These are phyloP conservation scores for Aspergillus sergii DNA, from an alignment of 2,329 filamentous ascomycete genomes.

Conservation along the genomic window DNA sequence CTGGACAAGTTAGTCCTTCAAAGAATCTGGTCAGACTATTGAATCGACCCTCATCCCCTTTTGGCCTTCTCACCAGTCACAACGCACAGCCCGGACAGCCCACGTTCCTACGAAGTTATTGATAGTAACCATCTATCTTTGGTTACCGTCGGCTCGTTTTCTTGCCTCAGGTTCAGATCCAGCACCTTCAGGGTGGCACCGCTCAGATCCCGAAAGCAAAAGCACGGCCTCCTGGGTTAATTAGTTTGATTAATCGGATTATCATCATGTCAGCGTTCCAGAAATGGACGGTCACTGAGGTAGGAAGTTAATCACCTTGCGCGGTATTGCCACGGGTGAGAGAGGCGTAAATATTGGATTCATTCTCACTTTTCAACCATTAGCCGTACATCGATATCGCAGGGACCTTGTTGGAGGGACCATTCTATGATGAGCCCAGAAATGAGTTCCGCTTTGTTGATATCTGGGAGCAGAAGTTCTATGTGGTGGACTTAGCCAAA, in stretches of 20 bases:
- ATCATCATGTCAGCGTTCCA: conserved; percentile 39
- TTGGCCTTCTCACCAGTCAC: not conserved
- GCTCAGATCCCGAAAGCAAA: conserved; percentile 6
- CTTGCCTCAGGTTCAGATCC: not conserved
- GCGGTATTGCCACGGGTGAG: not conserved
- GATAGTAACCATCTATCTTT: not conserved
- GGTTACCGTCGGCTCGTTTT: not conserved
- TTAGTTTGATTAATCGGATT: not conserved
- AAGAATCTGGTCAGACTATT: conserved; percentile 2
- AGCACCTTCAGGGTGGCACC: conserved; percentile 2
- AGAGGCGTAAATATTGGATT: not conserved
- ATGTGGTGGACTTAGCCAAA: conserved; percentile 67
- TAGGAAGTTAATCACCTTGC: conserved; percentile 20
- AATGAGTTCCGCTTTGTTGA: conserved; percentile 58
- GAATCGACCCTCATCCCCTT: not conserved
- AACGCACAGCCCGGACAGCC: not conserved
- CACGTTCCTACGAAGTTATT: conserved; percentile 1
- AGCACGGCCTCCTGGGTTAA: not conserved
- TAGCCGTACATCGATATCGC: conserved; percentile 44
- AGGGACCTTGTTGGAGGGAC: conserved; percentile 45
- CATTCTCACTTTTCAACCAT: conserved; percentile 15
- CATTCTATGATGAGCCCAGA: conserved; percentile 40
- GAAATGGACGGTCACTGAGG: conserved; percentile 52
- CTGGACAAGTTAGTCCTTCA: not conserved
- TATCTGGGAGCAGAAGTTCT: conserved; percentile 75